Base-by-base conservation (phyloP, 805 yeast genomes). In the Candida montana region DNA sequence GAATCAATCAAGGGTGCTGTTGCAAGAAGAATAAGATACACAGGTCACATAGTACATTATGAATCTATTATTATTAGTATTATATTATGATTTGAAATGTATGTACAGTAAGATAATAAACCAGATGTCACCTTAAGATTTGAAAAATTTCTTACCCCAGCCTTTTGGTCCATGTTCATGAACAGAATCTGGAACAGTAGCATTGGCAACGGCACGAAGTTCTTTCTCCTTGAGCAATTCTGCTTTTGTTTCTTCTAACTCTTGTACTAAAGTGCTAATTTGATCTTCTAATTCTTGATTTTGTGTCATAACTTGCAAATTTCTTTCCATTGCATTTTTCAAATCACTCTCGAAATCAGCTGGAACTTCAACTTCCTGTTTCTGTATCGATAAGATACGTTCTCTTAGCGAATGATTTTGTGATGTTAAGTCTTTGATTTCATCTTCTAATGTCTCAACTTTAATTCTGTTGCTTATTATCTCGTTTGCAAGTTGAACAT, bases 401-500 rank as follows among this genome's bases (percentile, higher is more conserved):
- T 69, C 42, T 50, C 65, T 42, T 57, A 82, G 62, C 10, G 71
- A 77, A 2, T 59, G 63, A 31, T 81, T 73, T 40, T 69, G 74
- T 2, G 59, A 57, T 21, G 64, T 58, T 37, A 89, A 63, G 34
- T 80, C 85, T 20, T 67, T 72, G 46, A 86, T 85, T 45, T 87
- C 95, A 52, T 86, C 91, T 37, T 74, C 68, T 20, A 91, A 60
- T 27, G 83, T 81, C 2, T 95, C 96, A 20, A 84, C 69, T 40
- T 70, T 74, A 31, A 90, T 75, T 54, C 93, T 81, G 31, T 85
- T 82, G 48, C 77, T 78, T 27, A 91, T 88, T 80, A 93, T 77
- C 50, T 81, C 87, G 62, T 90, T 91, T 4, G 95, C 95, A 30
- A 89, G 77, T 41, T 77, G 83, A 23, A 89, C 77, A 61, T 93